Evolutionary conservation across 805 yeast species (phyloP), one percentile per base, ranked within the genome.

Genomic region (Brettanomyces nanus): DNA sequence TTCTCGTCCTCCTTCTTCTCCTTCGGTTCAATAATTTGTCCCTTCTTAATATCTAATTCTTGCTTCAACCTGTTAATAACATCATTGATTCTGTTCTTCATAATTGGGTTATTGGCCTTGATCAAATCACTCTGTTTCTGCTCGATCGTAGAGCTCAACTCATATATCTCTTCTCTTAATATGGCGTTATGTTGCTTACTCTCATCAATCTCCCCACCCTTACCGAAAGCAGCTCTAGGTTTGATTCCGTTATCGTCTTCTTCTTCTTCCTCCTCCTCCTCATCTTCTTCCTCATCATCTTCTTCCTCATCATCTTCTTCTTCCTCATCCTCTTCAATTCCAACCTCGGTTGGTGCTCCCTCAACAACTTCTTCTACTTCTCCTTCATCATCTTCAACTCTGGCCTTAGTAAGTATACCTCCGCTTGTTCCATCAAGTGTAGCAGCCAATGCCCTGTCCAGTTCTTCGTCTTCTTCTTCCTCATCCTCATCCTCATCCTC

Each of bases 1-100:
- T 50, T 51, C 1, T 44, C 49, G 18, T 38, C 45, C 5, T 34
- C 47, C n/a, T 33, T 36, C 7, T 38, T 41, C 5, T 59, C 13
- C 45, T 55, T 46, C 61, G 64, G 47, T 5, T 31, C 33, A 7
- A 37, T 27, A 7, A 87, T 64, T 50, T 81, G 86, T 42, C 79
- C 68, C 59, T 72, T 73, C 65, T 90, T 92, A 52, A 77, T 69
- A 38, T 86, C 95, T 42, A 86, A 69, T 49, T 90, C 95, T 38
- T 80, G 77, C 57, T 77, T 79, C 52, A 92, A 69, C 43, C 89
- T 79, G 41, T 71, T 73, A 36, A 85, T 83, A 36, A 82, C 87
- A 46, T 83, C 92, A 49, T 80, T 70, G 56, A 89, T 84, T 62
- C 97, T 80, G 58, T 80, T 83, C 53, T 80, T 77, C 75, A 92